These are phyloP conservation scores for Aspergillus bertholletiae DNA, from an alignment of 495 filamentous ascomycete genomes.

Conservation along the genomic window DNA sequence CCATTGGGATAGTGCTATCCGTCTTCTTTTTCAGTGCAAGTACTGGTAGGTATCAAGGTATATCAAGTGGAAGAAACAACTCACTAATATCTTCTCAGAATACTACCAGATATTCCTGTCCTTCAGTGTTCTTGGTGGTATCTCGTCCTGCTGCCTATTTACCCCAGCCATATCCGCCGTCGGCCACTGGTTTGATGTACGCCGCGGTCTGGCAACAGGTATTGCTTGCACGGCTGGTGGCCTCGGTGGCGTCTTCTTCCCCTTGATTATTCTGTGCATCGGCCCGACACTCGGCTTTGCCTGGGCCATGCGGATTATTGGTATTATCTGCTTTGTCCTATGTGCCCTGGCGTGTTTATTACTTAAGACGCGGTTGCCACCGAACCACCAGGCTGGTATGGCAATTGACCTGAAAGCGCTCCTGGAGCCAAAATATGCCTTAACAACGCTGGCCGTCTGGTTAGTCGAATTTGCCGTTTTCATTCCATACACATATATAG, in stretches of 20 bases:
- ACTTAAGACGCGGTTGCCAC: constrained; percentile 19
- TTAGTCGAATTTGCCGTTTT: constrained; percentile 72
- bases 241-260: constrained; percentile 69
- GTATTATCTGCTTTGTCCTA: constrained; percentile 57
- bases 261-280: constrained; percentile 61
- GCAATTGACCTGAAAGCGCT: constrained; percentile 25
- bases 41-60: constrained; percentile 30
- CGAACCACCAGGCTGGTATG: constrained; percentile 11
- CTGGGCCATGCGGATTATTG: constrained; percentile 70
- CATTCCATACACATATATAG: constrained; percentile 68
- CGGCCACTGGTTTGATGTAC: constrained; percentile 66
- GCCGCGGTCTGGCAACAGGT: constrained; percentile 69
- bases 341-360: constrained; percentile 25
- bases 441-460: constrained; percentile 60
- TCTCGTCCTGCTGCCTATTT: constrained; percentile 49
- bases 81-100: constrained; percentile 46
- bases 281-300: constrained; percentile 63
- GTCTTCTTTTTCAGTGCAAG: constrained; percentile 46
- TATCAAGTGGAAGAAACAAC: constrained; percentile 25
- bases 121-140: constrained; percentile 34
- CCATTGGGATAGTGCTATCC: constrained; percentile 24
- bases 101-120: constrained; percentile 43
- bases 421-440: constrained; percentile 31
- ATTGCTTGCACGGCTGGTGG: constrained; percentile 67
- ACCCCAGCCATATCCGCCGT: constrained; percentile 58